Base-by-base conservation (phyloP, 805 yeast species). In the Tetrapisispora phaffii region DNA sequence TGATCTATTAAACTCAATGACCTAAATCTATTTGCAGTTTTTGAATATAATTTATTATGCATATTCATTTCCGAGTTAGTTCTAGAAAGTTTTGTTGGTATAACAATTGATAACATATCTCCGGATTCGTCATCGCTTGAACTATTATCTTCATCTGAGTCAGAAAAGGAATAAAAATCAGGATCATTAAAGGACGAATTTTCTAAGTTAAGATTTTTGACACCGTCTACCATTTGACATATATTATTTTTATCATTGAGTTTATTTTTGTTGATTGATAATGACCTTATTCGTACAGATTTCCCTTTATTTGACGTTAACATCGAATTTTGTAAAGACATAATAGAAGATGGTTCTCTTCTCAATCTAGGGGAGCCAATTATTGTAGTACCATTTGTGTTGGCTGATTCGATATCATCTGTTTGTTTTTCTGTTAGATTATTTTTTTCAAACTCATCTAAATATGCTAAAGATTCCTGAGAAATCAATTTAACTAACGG, bases 71-170 rank as follows among this genome's bases (percentile, higher is more conserved):
- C 46, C 7, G 64, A 57, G 12, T 54, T 56, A 12, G 63, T 52
- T 29, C 63, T 47, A 2, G 64, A 60, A 33, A 62, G 43, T 45
- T 52, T 49, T 40, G 58, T 60, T 5, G 66, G 63, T 5, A 61
- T 71, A 46, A 66, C 68, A 49, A 69, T 65, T 47, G 65, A 67
- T 33, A 68, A 54, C 5, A 62, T 62, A 24, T 58, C 59, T 16
- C 62, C 65, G 37, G 57, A 60, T 10, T 64, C 68, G 34, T 58
- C 59, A 13, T 63, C 62, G 2, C 50, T 53, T 17, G 49, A 54
- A 16, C 56, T 59, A 21, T 51, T 54, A 2, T 47, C 51, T 3
- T 53, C 62, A 2, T 49, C 54, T 19, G 50, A 55, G n/a, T 56
- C 60, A 1, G 47, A 49, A 20, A 50, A 51, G 23, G 45, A 46